Base-by-base conservation (phyloP, 345 rosid species). In the Brassica incana region DNA sequence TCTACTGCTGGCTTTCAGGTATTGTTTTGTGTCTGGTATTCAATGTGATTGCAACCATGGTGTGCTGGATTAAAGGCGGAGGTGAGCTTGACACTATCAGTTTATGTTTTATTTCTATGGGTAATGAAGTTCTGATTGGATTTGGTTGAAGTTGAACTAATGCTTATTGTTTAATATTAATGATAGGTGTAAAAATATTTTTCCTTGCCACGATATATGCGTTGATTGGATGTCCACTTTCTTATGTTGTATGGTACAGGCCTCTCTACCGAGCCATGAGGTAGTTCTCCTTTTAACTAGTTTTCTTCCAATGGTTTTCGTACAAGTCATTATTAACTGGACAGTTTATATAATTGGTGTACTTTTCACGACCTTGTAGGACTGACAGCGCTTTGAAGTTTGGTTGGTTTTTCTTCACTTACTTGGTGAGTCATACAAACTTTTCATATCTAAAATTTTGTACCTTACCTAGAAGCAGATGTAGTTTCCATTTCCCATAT, bases 211-310 rank as follows among this genome's bases (percentile, higher is more conserved):
- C 79, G 5, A 96, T 96, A 78, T 96, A 96, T 83, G 93, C 88
- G 1, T 79, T 96, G 74, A 83, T 89, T 23, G 98, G 99, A 83
- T 83, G 86, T 25, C 99, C 99, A 4, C 88, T 94, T 50, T 94
- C 98, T 52, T 96, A 92, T 77, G 86, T 96, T 62, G 73, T 96
- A 52, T 96, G 99, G 99, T 96, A 96, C 85, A 88, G 97, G 86
- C 99, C 99, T 27, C 90, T 96, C 12, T 96, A 93, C 85, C 89
- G 97, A 80, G 99, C 93, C 73, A 93, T 96, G 97, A 91, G 95
- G 99, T 86, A 83, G 67, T 15, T 5, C 4, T 20, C 23, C 54
- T 65, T 43, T 56, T 20, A 14, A 1, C 23, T 62, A 12, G 30
- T 18, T 48, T 48, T 65, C 62, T 65, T 18, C 32, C 35, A 71